A percentile compares a stretch with the other conserved stretches of the same genome.
Conservation (phyloP, 2,329 filamentous ascomycete species). For the Lasiodiplodia sp. region DNA sequence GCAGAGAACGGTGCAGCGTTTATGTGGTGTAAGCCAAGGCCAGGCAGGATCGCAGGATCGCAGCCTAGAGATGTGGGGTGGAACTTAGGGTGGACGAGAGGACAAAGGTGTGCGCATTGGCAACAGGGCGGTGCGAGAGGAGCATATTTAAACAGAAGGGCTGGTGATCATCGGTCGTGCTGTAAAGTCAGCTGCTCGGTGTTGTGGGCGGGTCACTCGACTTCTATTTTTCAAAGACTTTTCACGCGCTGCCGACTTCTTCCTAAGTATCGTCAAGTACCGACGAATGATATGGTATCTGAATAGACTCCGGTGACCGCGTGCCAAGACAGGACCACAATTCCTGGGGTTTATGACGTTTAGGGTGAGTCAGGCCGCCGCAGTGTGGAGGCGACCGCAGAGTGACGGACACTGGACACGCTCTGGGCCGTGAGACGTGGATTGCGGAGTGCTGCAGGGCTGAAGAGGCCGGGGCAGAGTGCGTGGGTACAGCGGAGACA, state of each 20-base stretch:
- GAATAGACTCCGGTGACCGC: neutral
- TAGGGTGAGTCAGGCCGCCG: conserved; percentile 10
- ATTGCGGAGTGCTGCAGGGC: conserved; percentile 26
- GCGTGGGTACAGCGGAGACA: neutral
- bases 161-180: neutral
- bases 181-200: conserved; percentile 22
- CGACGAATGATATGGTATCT: conserved; percentile 16
- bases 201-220: conserved; percentile 25
- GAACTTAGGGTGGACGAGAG: neutral
- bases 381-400: neutral
- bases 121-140: neutral
- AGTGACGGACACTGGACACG: neutral
- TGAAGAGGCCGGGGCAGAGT: neutral
- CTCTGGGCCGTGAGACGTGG: conserved; percentile 16
- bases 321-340: conserved; percentile 20
- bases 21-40: conserved; percentile 24
- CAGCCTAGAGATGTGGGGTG: neutral
- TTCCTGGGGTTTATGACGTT: conserved; percentile 21
- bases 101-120: neutral
- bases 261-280: conserved; percentile 7
- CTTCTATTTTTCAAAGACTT: neutral
- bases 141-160: neutral
- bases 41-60: neutral
- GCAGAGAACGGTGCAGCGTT: neutral
- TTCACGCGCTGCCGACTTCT: neutral